These are phyloP conservation scores for Lactarius deliciosus DNA, from an alignment of 768 basidiomycete genomes.

Conservation along the genomic window DNA sequence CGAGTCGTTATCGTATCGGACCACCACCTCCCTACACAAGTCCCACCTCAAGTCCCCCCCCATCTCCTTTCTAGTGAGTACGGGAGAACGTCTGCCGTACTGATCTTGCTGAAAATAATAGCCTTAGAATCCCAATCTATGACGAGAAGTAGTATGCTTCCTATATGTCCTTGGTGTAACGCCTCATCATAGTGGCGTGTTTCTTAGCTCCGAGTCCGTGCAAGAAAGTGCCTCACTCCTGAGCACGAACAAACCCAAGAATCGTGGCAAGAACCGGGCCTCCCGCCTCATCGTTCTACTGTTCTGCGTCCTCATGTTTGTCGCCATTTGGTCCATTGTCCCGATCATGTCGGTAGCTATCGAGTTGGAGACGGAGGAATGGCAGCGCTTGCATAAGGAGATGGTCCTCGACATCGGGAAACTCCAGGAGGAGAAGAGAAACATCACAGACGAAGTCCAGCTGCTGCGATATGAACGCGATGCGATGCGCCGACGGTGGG, in stretches of 20 bases:
- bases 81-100: neutral
- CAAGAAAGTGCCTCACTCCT: constrained; percentile 12
- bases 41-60: neutral
- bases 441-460: constrained; percentile 6
- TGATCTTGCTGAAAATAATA: neutral
- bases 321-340: neutral
- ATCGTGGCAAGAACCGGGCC: neutral
- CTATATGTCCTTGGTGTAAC: neutral
- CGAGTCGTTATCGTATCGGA: neutral
- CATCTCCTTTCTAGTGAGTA: constrained; percentile 8
- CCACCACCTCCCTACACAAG: neutral
- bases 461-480: constrained; percentile 22
- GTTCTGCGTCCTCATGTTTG: constrained; percentile 6
- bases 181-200: constrained; percentile 1
- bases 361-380: constrained; percentile 5
- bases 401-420: constrained; percentile 7
- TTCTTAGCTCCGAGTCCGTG: neutral
- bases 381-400: constrained; percentile 7
- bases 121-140: neutral
- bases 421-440: constrained; percentile 3
- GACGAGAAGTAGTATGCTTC: neutral
- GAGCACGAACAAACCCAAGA: neutral
- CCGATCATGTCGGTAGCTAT: constrained; percentile 11
- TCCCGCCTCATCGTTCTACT: neutral
- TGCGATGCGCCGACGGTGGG: constrained; percentile 16